Evolutionary conservation across 495 filamentous ascomycete species (phyloP).

Genomic region (Aspergillus incahuasiensis): DNA sequence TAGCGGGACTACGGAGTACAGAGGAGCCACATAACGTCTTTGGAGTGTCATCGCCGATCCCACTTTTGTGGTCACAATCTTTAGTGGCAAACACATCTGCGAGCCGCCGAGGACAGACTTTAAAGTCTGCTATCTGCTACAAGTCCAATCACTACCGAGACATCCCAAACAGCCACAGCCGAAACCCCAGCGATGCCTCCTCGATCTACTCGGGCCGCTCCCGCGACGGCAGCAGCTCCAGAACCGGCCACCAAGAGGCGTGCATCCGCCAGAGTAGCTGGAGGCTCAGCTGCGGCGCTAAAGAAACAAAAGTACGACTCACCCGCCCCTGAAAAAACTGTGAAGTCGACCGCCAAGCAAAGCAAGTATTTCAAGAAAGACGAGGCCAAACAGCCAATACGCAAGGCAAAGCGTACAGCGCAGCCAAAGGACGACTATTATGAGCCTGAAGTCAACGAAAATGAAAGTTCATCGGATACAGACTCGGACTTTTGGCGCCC

Average conservation of each 20-base stretch:
- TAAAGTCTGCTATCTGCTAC: neutral
- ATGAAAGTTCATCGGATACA: constrained; percentile 16
- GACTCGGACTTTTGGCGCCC: constrained; percentile 5
- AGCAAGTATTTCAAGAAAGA: constrained; percentile 53
- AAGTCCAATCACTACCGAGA: neutral
- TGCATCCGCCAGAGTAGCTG: constrained; percentile 32
- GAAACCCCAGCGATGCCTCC: neutral
- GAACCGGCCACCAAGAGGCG: constrained; percentile 36
- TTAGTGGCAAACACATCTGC: neutral
- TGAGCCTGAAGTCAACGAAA: constrained; percentile 16
- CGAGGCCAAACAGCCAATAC: constrained; percentile 28
- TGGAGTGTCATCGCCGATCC: neutral
- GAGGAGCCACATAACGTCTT: neutral
- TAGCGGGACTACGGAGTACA: neutral
- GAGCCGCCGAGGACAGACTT: neutral
- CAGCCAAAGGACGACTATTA: constrained; percentile 18
- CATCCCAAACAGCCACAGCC: neutral
- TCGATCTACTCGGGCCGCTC: constrained; percentile 38
- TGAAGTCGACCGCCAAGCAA: constrained; percentile 50
- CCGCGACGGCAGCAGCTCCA: constrained; percentile 33
- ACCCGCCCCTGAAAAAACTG: constrained; percentile 19
- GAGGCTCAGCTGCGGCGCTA: constrained; percentile 28
- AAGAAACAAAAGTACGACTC: constrained; percentile 45
- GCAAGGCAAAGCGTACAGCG: constrained; percentile 23
- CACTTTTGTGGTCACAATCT: neutral